Base-by-base conservation (phyloP, 371 early-diverging fungal species). In the Apophysomyces variabilis region DNA sequence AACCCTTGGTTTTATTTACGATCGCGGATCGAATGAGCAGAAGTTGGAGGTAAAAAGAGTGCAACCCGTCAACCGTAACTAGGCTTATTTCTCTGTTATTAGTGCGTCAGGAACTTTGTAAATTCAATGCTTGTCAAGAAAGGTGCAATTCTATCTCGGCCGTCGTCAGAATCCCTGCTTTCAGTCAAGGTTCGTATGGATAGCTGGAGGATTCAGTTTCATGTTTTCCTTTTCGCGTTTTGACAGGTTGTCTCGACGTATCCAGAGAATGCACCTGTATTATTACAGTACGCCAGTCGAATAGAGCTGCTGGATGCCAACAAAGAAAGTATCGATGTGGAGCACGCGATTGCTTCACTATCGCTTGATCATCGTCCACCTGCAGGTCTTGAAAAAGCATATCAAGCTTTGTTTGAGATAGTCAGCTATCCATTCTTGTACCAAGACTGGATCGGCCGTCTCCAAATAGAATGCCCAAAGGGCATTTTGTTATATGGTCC, bases 401-500 rank as follows among this genome's bases (percentile, higher is more conserved):
- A 86, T 61, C 78, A 86, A 61, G 76, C 84, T 7, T 83, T 98
- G 1, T 68, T 87, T 5, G 95, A 96, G 44, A 80, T 96, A 0
- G 85, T 96, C 1, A 79, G 86, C 54, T 93, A 91, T 62, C 96
- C 96, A 0, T 74, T 94, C 4, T 59, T 87, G n/a, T 90, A 92
- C 70, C 79, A 86, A 9, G 77, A 86, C 4, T 74, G 88, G 62
- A 87, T 96, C 39, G 59, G 71, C n/a, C 71, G 77, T 37, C 73
- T 96, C 7, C 74, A 82, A 43, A 87, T 96, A 16, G 92, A 95
- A 59, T 89, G 89, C 58, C 96, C 96, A 11, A 95, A 94, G 77
- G 93, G 96, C 7, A 87, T 97, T 2, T 76, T 99, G 7, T 73
- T 99, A 0, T 89, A 94, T 66, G 99, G 99, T 0, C 95, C 96